Evolutionary conservation across 2,329 filamentous ascomycete species (phyloP).

Genomic region (Beauveria scarabaeidicola): DNA sequence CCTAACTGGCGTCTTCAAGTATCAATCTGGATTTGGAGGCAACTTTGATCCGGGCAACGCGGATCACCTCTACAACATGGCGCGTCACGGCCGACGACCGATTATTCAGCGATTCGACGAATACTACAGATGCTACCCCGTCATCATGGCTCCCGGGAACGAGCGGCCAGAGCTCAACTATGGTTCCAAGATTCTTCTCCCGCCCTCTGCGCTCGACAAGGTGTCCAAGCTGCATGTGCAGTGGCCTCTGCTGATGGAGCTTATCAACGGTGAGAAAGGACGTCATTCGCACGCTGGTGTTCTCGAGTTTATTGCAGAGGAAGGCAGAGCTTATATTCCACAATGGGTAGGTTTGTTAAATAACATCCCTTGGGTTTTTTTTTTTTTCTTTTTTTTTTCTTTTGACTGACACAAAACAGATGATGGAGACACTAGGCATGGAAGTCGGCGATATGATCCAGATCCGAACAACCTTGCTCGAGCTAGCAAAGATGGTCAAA

Average conservation of each 20-base stretch:
- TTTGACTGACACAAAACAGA: constrained; percentile 40
- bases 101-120: constrained; percentile 81
- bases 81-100: constrained; percentile 37
- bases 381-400: no score
- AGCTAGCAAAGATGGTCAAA: constrained; percentile 87
- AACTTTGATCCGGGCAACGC: constrained; percentile 40
- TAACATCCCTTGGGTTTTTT: not conserved
- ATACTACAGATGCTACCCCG: constrained; percentile 94
- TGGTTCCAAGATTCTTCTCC: constrained; percentile 94
- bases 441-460: constrained; percentile 93
- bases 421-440: constrained; percentile 85
- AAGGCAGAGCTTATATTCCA: constrained; percentile 91
- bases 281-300: constrained; percentile 89
- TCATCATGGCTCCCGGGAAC: constrained; percentile 85
- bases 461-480: constrained; percentile 88
- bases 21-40: constrained; percentile 30
- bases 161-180: constrained; percentile 88
- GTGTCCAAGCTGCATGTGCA: constrained; percentile 92
- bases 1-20: constrained; percentile 18
- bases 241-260: constrained; percentile 94
- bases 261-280: constrained; percentile 76
- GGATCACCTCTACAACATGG: constrained; percentile 42
- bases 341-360: constrained; percentile 62
- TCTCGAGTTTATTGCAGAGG: constrained; percentile 93
- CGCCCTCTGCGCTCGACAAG: constrained; percentile 93